Evolutionary conservation across 305 asterid species (phyloP).

Genomic region (Fraxinus greggii): DNA sequence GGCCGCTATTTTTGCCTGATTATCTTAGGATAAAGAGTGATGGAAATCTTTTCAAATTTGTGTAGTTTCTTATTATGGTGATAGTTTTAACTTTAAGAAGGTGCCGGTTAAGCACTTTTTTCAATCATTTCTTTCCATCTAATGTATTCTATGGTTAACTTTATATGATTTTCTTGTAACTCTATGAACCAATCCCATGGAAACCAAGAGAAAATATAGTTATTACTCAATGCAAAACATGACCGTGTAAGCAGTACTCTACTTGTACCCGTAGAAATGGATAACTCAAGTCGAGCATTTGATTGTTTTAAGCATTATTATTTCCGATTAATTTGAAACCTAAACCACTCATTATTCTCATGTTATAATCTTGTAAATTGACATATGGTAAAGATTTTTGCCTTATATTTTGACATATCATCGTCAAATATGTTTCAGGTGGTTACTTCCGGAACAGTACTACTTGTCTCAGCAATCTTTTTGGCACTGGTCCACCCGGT

Average conservation of each 20-base stretch:
- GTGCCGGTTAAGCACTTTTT: not conserved
- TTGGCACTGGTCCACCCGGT: conserved; percentile 54
- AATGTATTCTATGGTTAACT: not conserved
- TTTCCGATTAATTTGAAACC: not conserved
- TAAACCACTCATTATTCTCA: not conserved
- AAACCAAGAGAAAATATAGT: not conserved
- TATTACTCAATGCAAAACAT: not conserved
- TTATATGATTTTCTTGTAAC: not conserved
- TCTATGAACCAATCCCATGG: not conserved
- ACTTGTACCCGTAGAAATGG: not conserved
- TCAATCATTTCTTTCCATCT: not conserved
- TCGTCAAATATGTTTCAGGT: conserved; percentile 44
- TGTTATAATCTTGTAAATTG: not conserved
- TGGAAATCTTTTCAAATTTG: not conserved
- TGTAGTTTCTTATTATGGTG: not conserved
- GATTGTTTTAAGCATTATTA: not conserved
- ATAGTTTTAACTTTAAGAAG: not conserved
- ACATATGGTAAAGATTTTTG: not conserved
- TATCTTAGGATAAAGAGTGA: not conserved
- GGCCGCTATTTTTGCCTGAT: not conserved
- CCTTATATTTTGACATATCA: not conserved
- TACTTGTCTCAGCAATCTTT: conserved; percentile 55
- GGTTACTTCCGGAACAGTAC: conserved; percentile 43
- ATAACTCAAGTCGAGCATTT: not conserved
- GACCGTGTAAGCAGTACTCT: not conserved